Percentiles rank a stretch among this genome's conserved stretches.
Conservation (phyloP, 2,329 filamentous ascomycete genomes). For the Stachybotrys chlorohalonatus region DNA sequence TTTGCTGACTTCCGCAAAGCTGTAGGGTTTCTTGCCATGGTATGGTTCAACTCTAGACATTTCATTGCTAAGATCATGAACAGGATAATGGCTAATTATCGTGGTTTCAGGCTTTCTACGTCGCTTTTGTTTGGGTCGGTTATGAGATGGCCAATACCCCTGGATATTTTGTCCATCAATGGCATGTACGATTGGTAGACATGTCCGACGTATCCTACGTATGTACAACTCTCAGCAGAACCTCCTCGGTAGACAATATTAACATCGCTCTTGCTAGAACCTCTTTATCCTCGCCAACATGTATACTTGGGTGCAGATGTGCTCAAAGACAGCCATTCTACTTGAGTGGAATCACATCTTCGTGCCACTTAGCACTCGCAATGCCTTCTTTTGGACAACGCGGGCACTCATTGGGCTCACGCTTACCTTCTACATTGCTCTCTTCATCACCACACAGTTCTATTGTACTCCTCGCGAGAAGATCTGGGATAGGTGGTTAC, state of each 20-base stretch:
- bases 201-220: background rate
- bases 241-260: background rate
- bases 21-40: background rate
- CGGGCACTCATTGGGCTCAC: background rate
- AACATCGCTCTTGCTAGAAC: background rate
- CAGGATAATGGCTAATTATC: background rate
- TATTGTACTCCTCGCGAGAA: background rate
- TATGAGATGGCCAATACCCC: background rate
- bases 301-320: background rate
- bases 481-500: background rate
- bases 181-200: background rate
- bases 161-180: background rate
- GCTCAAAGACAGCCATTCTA: background rate
- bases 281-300: background rate
- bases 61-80: background rate
- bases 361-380: background rate
- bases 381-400: background rate
- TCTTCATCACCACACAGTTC: background rate
- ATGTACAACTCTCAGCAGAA: background rate
- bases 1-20: background rate
- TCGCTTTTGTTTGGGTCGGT: background rate
- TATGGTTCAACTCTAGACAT: too few relatives aligned
- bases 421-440: background rate
- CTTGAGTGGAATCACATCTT: background rate
- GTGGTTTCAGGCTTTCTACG: background rate